phyloP scores from a whole-genome alignment of 2,329 filamentous ascomycete genomes.

The Coniochaeta sp. region DNA sequence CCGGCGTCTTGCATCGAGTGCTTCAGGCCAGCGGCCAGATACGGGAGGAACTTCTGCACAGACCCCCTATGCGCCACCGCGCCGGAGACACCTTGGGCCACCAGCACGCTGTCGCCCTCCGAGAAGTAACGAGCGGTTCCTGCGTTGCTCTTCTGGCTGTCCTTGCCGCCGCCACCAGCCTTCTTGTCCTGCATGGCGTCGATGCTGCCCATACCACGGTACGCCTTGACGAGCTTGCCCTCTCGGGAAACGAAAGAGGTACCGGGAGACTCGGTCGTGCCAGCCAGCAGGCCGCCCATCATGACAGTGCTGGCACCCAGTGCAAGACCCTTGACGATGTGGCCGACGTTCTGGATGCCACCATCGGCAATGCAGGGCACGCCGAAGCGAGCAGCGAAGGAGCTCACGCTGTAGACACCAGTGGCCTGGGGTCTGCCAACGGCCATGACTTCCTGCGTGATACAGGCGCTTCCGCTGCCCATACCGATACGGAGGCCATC shows the following conservation, averaged over 20 bases:
- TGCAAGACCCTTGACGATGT: constrained; percentile 96
- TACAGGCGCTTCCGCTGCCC: constrained; percentile 96
- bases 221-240: constrained; percentile 97
- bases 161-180: constrained; percentile 66
- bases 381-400: constrained; percentile 86
- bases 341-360: constrained; percentile 95
- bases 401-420: constrained; percentile 81
- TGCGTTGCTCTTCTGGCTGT: constrained; percentile 77
- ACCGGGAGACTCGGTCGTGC: constrained; percentile 94
- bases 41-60: constrained; percentile 91
- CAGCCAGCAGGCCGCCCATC: constrained; percentile 97
- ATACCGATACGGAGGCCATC: constrained; percentile 98
- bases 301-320: constrained; percentile 93
- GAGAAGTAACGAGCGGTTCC: constrained; percentile 98
- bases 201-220: constrained; percentile 98
- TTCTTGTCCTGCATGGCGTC: constrained; percentile 99
- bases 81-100: constrained; percentile 93
- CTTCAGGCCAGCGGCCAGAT: constrained; percentile 90
- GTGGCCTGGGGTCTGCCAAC: constrained; percentile 94
- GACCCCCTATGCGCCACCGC: constrained; percentile 75
- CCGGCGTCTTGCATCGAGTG: constrained; percentile 97
- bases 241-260: constrained; percentile 94
- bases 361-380: constrained; percentile 98
- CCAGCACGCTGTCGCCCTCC: constrained; percentile 87
- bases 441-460: constrained; percentile 99